Base-by-base conservation (phyloP, 179 eudicot genomes). In the Beta macrorhiza region DNA sequence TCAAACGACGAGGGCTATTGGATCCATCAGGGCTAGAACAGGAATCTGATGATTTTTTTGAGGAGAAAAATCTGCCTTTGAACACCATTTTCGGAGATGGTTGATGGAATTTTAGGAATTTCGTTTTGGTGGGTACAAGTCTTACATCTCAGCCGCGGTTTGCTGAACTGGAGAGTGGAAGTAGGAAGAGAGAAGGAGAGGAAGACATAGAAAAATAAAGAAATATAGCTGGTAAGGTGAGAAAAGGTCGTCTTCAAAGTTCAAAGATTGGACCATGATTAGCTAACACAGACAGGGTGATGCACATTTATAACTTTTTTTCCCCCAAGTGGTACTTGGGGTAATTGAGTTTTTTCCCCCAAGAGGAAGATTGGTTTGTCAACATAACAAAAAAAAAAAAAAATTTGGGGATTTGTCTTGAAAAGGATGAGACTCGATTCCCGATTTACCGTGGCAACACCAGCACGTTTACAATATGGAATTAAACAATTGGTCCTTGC, bases 31-130 rank as follows among this genome's bases (percentile, higher is more conserved):
- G 96, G 72, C 93, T 91, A 1, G 93, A 87, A 13, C 92, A 83
- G 49, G 88, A 95, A 1, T 95, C 32, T 29, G 80, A 81, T 64
- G 87, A 92, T 84, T 96, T 96, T 82, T 92, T 96, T 20, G 99
- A 93, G 2, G 97, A 91, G 91, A 96, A 96, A 78, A 96, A 96
- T 85, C 98, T 85, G 68, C 97, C 98, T 83, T 93, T 96, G 82
- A 96, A 96, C 88, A 96, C 99, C 99, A 96, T 96, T 79, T 85
- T 49, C 53, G 53, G 53, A 3, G 53, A 49, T 49, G 11, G 1
- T 49, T 49, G 10, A 49, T 49, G 7, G 53, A 37, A 37, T 67
- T 7, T 19, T n/a, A 20, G 65, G 10, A 61, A 61, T 5, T 1
- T 61, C 64, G 12, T 5, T 6, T 1, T 8, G 3, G 10, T 11